Percentiles rank a stretch among this genome's conserved stretches.
Evolutionary conservation across 441 rosid genomes (phyloP).

Genomic region (Breynia disticha): DNA sequence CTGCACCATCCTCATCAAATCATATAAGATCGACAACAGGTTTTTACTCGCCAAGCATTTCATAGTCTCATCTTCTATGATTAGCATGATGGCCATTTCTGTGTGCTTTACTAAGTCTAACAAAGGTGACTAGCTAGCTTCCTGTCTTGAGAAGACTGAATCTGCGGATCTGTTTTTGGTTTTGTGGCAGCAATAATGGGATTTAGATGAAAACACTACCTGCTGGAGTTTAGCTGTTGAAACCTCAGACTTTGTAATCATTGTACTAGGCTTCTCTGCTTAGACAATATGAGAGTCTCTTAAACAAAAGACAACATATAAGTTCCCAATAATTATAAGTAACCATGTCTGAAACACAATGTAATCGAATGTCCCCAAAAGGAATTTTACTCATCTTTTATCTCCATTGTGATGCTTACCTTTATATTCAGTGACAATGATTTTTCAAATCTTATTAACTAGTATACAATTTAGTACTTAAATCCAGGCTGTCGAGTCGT

Average conservation of each 20-base stretch:
- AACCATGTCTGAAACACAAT: conserved; percentile 22
- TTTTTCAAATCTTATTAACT: no score
- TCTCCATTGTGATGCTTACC: no score
- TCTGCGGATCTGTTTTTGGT: not conserved
- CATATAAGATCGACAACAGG: conserved; percentile 21
- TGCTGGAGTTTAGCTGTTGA: conserved; percentile 11
- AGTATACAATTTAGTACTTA: no score
- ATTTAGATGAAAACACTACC: conserved; percentile 13
- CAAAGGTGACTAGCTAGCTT: no score
- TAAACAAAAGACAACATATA: conserved; percentile 30
- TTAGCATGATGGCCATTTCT: no score
- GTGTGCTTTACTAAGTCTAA: not conserved
- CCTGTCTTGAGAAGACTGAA: no score
- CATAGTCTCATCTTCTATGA: conserved; percentile 12
- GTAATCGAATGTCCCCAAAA: conserved; percentile 16
- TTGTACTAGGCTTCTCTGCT: conserved; percentile 22
- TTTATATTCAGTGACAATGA: no score
- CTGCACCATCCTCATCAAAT: conserved; percentile 24
- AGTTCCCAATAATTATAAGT: conserved; percentile 25
- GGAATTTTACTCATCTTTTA: conserved; percentile 4
- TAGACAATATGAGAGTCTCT: conserved; percentile 14
- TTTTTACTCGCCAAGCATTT: conserved; percentile 31
- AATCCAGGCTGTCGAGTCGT: no score
- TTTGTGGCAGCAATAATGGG: conserved; percentile 17
- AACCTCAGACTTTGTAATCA: conserved; percentile 18